A percentile compares a stretch with the other conserved stretches of the same genome.
phyloP scores from a whole-genome alignment of 306 rosid species.

The Malus asiatica region DNA sequence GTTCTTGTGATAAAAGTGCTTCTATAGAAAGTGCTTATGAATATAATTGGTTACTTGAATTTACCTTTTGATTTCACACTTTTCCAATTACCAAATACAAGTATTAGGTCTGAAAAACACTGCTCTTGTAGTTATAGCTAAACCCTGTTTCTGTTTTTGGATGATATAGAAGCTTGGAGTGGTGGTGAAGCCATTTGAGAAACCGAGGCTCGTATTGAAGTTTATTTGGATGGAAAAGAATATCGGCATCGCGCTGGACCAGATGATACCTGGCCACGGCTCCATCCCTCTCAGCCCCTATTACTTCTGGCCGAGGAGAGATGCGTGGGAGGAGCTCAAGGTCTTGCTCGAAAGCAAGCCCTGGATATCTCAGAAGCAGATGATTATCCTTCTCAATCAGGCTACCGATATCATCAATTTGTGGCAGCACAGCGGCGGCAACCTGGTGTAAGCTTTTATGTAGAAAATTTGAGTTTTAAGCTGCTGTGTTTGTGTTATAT shows the following conservation, averaged over 20 bases:
- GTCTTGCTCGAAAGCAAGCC: constrained; percentile 88
- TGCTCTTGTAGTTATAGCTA: no score
- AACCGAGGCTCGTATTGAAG: constrained; percentile 78
- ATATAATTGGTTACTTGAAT: no score
- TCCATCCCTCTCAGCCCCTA: constrained; percentile 88
- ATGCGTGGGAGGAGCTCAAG: constrained; percentile 99
- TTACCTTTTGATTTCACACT: no score
- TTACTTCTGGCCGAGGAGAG: constrained; percentile 98
- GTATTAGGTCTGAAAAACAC: no score
- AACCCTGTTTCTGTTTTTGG: background rate
- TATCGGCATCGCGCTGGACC: constrained; percentile 85
- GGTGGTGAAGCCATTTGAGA: constrained; percentile 70
- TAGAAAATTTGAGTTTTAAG: constrained; percentile 6
- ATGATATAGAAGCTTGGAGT: constrained; percentile 73
- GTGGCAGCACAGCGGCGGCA: constrained; percentile 99
- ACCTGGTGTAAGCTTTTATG: constrained; percentile 38
- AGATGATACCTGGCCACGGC: constrained; percentile 74
- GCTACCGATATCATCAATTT: constrained; percentile 92
- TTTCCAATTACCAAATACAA: no score
- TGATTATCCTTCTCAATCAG: constrained; percentile 98
- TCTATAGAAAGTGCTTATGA: no score
- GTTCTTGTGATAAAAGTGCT: no score
- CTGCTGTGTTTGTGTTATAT: background rate
- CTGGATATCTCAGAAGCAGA: constrained; percentile 96
- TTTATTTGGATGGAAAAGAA: constrained; percentile 99